Conservation (phyloP, 2,329 filamentous ascomycete species). For the Colletotrichum coccodes region DNA sequence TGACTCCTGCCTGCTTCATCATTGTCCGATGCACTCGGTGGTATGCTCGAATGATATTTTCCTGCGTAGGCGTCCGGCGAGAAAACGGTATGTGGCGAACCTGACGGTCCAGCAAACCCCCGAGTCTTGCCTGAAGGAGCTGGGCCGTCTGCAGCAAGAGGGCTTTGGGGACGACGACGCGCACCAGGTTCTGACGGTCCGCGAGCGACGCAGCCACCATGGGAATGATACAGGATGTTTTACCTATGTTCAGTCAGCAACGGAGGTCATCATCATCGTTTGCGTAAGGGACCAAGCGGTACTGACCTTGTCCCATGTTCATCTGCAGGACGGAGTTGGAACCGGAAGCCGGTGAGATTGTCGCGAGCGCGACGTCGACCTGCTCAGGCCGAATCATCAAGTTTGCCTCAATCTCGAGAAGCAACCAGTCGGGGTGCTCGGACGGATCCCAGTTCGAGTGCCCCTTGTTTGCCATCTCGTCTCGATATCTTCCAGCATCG, state of each 20-base stretch:
- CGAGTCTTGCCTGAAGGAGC: conserved; percentile 63
- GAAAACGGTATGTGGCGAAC: conserved; percentile 69
- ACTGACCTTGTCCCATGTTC: conserved; percentile 71
- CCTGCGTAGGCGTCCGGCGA: conserved; percentile 53
- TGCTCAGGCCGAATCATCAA: conserved; percentile 71
- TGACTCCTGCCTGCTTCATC: conserved; percentile 56
- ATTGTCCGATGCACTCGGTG: conserved; percentile 50
- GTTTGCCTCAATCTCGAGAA: conserved; percentile 74
- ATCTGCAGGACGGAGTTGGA: conserved; percentile 71
- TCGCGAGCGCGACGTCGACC: conserved; percentile 69
- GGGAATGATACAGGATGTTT: conserved; percentile 66
- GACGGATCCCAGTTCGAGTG: conserved; percentile 68
- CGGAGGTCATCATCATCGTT: neutral
- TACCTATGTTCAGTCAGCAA: conserved; percentile 50
- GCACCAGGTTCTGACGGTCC: conserved; percentile 54
- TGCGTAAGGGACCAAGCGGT: neutral
- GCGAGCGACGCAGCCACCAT: conserved; percentile 59
- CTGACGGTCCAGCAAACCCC: conserved; percentile 62
- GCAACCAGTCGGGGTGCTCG: conserved; percentile 68
- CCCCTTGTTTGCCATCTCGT: conserved; percentile 58
- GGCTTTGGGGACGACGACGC: conserved; percentile 66
- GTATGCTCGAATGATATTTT: conserved; percentile 47
- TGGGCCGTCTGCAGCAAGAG: conserved; percentile 68
- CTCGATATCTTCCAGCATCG: conserved; percentile 41
- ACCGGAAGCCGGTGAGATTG: conserved; percentile 61